Base-by-base conservation (phyloP, 1,284 basidiomycete species). In the Fomitopsis betulina region DNA sequence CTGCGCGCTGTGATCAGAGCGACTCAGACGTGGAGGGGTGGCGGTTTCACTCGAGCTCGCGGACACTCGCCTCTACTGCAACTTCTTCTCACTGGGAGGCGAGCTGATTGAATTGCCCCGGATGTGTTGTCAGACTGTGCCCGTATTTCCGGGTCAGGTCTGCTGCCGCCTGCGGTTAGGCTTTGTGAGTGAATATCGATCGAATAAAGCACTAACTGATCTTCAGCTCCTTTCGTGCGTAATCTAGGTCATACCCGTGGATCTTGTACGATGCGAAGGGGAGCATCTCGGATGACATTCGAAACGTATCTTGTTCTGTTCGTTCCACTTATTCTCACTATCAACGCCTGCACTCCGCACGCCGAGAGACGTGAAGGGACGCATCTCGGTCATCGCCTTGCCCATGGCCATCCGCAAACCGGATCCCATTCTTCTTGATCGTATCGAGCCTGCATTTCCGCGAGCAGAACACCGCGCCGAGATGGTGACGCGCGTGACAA, bases 211-310 rank as follows among this genome's bases (percentile, higher is more conserved):
- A 37, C 4, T 15, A 12, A 37, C 35, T 63, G n/a, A 72, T 74
- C 65, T 76, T 77, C 21, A 83, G 66, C 63, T 82, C 81, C 21
- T 77, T 72, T 9, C 82, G 75, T 12, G 85, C 87, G 60, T 89
- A 92, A 23, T 83, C 79, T 32, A 96, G 79, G 25, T 84, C 81
- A 71, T 96, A 96, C 0, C 93, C 93, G 64, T 93, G 85, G 40
- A 79, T 80, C 10, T 76, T 79, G 65, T 96, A 94, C 2, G 91
- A 92, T 0, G 93, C 93, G 66, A 91, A 96, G 1, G 94, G 94
- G 70, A 96, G 96, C 81, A 96, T 88, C 63, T 94, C 92, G 4
- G 89, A 92, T 0, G 93, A 94, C 64, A 96, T 72, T 45, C 92
- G 84, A 73, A 95, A 82, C 81, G 82, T 56, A 94, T 92, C 53